A percentile compares a stretch with the other conserved stretches of the same genome.
Evolutionary conservation across 1,284 basidiomycete genomes (phyloP).

Genomic region (Takashimella tepidaria): DNA sequence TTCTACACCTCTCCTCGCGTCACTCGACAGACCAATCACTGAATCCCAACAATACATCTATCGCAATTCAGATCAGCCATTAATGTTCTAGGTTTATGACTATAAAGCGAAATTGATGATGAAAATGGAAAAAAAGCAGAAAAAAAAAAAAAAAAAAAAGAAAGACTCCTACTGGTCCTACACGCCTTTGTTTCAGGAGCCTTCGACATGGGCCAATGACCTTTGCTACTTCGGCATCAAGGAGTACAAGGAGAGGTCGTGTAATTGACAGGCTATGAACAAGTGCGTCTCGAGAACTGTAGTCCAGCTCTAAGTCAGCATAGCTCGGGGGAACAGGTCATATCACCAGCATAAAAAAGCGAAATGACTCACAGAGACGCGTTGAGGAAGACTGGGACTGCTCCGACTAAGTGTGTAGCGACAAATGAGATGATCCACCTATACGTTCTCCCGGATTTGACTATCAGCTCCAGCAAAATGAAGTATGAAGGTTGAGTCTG

Average conservation of each 20-base stretch:
- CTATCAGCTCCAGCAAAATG: conserved; percentile 32
- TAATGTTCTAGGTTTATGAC: too few species aligned
- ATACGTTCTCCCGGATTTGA: conserved; percentile 12
- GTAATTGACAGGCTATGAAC: conserved; percentile 30
- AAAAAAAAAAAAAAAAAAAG: background rate
- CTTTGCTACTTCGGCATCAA: conserved; percentile 29
- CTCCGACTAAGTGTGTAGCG: conserved; percentile 37
- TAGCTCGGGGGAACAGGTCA: background rate
- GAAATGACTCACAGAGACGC: conserved; percentile 34
- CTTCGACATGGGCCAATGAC: conserved; percentile 14
- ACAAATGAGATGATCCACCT: conserved; percentile 37
- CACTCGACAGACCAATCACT: too few species aligned
- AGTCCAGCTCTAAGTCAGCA: background rate
- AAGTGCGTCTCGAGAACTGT: conserved; percentile 13
- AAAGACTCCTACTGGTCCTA: background rate
- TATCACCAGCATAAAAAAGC: too few species aligned
- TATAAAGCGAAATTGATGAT: too few species aligned
- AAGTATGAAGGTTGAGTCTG: conserved; percentile 28
- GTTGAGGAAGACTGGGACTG: conserved; percentile 36
- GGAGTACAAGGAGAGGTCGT: conserved; percentile 27
- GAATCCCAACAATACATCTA: too few species aligned
- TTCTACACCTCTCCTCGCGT: too few species aligned
- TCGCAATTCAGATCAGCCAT: too few species aligned
- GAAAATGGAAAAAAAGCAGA: background rate
- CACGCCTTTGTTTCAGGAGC: background rate